A percentile compares a stretch with the other conserved stretches of the same genome.
These are phyloP conservation scores for Sporisorium reilianum DNA, from an alignment of 1,284 basidiomycete genomes.

Conservation along the genomic window DNA sequence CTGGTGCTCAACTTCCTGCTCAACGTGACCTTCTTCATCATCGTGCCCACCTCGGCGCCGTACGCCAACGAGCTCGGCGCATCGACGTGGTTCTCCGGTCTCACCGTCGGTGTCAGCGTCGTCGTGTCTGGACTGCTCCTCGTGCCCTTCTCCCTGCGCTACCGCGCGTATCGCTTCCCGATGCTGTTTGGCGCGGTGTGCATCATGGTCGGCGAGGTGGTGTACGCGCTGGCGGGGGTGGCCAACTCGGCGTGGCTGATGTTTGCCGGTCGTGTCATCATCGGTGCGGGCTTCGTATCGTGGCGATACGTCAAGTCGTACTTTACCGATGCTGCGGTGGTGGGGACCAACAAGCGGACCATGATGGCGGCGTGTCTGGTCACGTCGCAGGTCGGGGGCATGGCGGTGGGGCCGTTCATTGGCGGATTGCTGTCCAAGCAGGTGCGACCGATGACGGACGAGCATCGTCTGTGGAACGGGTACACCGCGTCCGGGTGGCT, in stretches of 20 bases:
- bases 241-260: constrained; percentile 51
- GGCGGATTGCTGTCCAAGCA: constrained; percentile 44
- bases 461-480: constrained; percentile 46
- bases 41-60: constrained; percentile 46
- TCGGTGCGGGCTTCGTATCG: constrained; percentile 43
- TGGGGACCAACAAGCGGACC: constrained; percentile 36
- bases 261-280: constrained; percentile 37
- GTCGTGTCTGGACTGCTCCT: constrained; percentile 40
- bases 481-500: constrained; percentile 49
- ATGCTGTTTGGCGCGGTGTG: constrained; percentile 41
- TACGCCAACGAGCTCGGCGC: constrained; percentile 49
- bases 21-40: constrained; percentile 58
- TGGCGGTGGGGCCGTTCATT: constrained; percentile 48
- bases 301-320: constrained; percentile 54
- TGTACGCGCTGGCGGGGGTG: constrained; percentile 44
- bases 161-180: constrained; percentile 38
- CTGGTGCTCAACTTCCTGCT: constrained; percentile 49
- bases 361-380: constrained; percentile 54
- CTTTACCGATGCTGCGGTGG: constrained; percentile 48
- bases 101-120: constrained; percentile 48
- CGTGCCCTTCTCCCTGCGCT: constrained; percentile 43
- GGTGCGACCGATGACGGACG: constrained; percentile 35
- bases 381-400: constrained; percentile 50
- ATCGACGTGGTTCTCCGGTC: constrained; percentile 52
- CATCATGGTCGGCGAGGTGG: constrained; percentile 41